Evolutionary conservation across 495 filamentous ascomycete species (phyloP), one percentile per base, ranked within the genome.

Genomic region (Letharia lupina): DNA sequence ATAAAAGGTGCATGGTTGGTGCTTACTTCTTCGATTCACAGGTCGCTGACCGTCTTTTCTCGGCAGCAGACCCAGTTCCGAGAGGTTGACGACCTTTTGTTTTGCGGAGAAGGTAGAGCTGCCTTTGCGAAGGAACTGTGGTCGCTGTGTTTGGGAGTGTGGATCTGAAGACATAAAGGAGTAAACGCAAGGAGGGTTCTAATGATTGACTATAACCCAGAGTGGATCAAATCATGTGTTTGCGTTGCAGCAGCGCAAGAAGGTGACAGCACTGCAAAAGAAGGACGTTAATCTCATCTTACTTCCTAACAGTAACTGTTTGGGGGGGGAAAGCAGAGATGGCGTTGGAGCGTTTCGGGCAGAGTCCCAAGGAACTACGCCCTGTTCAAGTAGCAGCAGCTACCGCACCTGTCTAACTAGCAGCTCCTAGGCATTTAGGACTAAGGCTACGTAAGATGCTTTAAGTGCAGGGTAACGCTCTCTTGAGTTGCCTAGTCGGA

Each of bases 21-120:
- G 68, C 71, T 65, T 68, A 73, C 71, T 73, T 47, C 67, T 63
- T 57, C 62, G 62, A 50, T 69, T 71, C 41, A 45, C 69, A 52
- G 71, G 65, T 59, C 69, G 65, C 47, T 67, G 71, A 41, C 61
- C 61, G 20, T 48, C 65, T 59, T 69, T 73, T 60, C 67, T 65
- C 33, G 71, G 71, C 28, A 73, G 63, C 39, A 73, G 41, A 41
- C 71, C 71, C 56, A 73, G 69, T 40, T 73, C 71, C 31, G 64
- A 63, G 58, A 71, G 59, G 39, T 70, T 71, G 33, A 67, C 50
- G 7, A 58, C 66, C 66, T 64, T 65, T 65, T 67, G 68, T 48
- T 67, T 62, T 39, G 63, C 52, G 2, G 62, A 61, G 52, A 66
- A 39, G 52, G 54, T 50, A 54, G 59, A 64, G 50, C 61, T 63